phyloP scores from a whole-genome alignment of 768 basidiomycete genomes.

The Fistulinella prunicolor region DNA sequence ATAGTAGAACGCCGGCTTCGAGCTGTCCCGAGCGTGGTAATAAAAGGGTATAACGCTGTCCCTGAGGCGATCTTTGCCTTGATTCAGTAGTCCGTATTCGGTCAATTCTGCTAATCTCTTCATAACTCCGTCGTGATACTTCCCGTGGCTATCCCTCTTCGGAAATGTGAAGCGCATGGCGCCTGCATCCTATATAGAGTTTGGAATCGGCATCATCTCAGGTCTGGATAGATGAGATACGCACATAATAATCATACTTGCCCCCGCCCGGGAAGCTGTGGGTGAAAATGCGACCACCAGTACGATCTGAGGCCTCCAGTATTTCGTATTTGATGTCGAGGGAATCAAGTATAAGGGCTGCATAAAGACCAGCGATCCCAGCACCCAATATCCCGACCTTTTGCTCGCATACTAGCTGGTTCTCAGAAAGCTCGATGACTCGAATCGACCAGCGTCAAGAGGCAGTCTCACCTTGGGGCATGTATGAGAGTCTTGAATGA shows the following conservation, averaged over 20 bases:
- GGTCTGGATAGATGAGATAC: conserved; percentile 37
- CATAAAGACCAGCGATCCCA: conserved; percentile 36
- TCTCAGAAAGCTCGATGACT: background rate
- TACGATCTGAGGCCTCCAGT: conserved; percentile 39
- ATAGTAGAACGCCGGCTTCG: too few species aligned
- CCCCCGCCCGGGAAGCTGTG: conserved; percentile 34
- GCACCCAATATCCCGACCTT: conserved; percentile 23
- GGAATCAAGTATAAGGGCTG: conserved; percentile 44
- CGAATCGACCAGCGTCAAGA: too few species aligned
- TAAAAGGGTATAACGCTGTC: too few species aligned
- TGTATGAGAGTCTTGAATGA: too few species aligned
- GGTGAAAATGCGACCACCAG: conserved; percentile 46
- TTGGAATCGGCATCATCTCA: background rate
- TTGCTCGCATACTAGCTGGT: background rate
- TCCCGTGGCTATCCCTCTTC: conserved; percentile 11
- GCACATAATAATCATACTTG: too few species aligned
- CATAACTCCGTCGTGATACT: conserved; percentile 21
- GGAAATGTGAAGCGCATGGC: conserved; percentile 39
- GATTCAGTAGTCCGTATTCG: too few species aligned
- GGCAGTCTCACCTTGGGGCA: too few species aligned
- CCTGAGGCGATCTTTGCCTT: too few species aligned
- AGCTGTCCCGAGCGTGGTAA: too few species aligned
- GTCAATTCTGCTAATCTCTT: too few species aligned
- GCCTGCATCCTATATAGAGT: conserved; percentile 32
- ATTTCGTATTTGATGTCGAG: conserved; percentile 45